Conservation (phyloP, 2,329 filamentous ascomycete species). For the Cladorrhinum sp. region DNA sequence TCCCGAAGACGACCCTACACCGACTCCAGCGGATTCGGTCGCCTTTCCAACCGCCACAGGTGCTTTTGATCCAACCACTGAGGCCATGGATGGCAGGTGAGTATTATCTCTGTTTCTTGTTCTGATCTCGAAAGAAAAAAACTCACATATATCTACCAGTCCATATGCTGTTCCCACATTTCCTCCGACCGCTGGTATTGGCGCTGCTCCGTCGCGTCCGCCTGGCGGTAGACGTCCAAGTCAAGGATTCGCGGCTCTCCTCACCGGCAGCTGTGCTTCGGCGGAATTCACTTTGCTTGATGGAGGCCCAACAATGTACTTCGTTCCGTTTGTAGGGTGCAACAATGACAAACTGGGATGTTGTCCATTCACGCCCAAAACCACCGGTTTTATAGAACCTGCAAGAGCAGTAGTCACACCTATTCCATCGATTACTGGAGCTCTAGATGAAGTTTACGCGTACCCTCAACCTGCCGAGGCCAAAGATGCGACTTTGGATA, state of each 20-base stretch:
- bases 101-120: background rate
- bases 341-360: constrained; percentile 17
- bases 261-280: constrained; percentile 15
- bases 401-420: background rate
- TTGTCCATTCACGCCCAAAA: constrained; percentile 18
- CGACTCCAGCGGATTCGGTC: background rate
- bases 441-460: background rate
- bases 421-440: background rate
- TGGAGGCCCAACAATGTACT: constrained; percentile 14
- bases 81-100: constrained; percentile 1
- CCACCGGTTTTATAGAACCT: background rate
- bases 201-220: background rate
- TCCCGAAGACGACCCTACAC: background rate
- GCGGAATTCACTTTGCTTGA: constrained; percentile 21
- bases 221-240: background rate
- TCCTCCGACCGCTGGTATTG: background rate
- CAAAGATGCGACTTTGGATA: constrained; percentile 10
- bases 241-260: constrained; percentile 8
- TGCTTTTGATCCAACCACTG: background rate
- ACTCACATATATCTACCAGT: background rate
- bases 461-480: constrained; percentile 9
- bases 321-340: constrained; percentile 24
- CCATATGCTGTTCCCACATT: background rate
- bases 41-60: background rate
- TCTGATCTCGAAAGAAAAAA: background rate